Evolutionary conservation across 2,329 filamentous ascomycete genomes (phyloP).

Genomic region (Elsinoe perseae): DNA sequence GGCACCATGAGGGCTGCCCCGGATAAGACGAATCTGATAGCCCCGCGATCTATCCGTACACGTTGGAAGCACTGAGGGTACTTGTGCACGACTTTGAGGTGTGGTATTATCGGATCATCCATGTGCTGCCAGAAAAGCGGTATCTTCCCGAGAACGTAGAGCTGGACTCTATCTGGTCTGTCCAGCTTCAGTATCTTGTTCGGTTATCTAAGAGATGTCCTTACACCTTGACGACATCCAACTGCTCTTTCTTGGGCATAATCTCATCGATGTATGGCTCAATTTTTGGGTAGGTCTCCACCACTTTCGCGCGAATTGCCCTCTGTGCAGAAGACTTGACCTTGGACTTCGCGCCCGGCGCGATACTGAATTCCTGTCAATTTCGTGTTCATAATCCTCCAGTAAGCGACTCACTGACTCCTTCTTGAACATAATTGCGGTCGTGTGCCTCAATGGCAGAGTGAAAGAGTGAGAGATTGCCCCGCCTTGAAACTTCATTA

Average conservation of each 20-base stretch:
- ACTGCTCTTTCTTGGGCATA: conserved; percentile 85
- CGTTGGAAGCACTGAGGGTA: conserved; percentile 79
- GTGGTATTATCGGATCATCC: conserved; percentile 70
- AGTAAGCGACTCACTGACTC: conserved; percentile 51
- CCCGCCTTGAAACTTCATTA: conserved; percentile 18
- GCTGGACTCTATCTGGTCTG: conserved; percentile 74
- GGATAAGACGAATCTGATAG: conserved; percentile 90
- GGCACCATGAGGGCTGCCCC: conserved; percentile 96
- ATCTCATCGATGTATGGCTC: conserved; percentile 86
- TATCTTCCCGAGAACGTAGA: conserved; percentile 71
- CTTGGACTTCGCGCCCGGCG: conserved; percentile 77
- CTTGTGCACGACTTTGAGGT: conserved; percentile 80
- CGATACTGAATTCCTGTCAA: conserved; percentile 49
- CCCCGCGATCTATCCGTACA: conserved; percentile 86
- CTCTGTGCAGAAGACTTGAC: conserved; percentile 96
- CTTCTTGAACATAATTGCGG: conserved; percentile 76
- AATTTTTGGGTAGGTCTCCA: conserved; percentile 78
- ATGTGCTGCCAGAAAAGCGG: conserved; percentile 90
- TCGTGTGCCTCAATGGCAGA: conserved; percentile 12
- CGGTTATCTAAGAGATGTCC: conserved; percentile 16
- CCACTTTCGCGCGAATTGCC: conserved; percentile 69
- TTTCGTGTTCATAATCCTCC: not conserved
- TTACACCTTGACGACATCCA: conserved; percentile 81
- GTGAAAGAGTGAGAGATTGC: conserved; percentile 11
- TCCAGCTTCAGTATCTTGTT: not conserved